Conservation (phyloP, 768 basidiomycete species). For the Leccinum imitatum region DNA sequence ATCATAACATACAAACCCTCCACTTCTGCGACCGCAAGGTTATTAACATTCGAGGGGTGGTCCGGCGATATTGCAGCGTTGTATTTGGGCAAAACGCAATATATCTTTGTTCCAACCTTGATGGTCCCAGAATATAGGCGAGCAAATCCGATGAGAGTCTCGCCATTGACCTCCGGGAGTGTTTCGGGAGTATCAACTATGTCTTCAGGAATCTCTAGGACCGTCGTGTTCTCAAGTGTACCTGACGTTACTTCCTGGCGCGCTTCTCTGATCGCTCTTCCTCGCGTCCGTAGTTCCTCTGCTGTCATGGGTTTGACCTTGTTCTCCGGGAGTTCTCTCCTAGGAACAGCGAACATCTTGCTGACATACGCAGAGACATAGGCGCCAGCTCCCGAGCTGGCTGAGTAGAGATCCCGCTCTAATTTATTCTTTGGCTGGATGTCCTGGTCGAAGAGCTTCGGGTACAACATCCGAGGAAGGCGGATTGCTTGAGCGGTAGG, state of each 20-base stretch:
- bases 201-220: constrained; percentile 6
- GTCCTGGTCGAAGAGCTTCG: constrained; percentile 61
- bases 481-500: constrained; percentile 75
- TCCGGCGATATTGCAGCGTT: constrained; percentile 55
- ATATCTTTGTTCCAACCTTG: constrained; percentile 57
- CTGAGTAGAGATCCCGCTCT: constrained; percentile 80
- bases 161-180: constrained; percentile 30
- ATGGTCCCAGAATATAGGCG: constrained; percentile 91
- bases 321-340: constrained; percentile 80
- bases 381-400: constrained; percentile 56
- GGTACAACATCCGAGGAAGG: constrained; percentile 90
- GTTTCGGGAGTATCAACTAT: neutral
- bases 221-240: constrained; percentile 13
- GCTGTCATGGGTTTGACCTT: constrained; percentile 75
- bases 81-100: constrained; percentile 88
- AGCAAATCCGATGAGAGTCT: constrained; percentile 88
- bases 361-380: constrained; percentile 85
- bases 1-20: constrained; percentile 93
- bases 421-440: constrained; percentile 71
- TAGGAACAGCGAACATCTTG: constrained; percentile 96
- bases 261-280: constrained; percentile 51
- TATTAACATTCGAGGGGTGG: constrained; percentile 67
- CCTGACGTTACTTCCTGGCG: constrained; percentile 35
- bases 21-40: constrained; percentile 60
- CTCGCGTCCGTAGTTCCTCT: constrained; percentile 76